These are phyloP conservation scores for Hygrophila difformis DNA, from an alignment of 257 asterid species.

Conservation along the genomic window DNA sequence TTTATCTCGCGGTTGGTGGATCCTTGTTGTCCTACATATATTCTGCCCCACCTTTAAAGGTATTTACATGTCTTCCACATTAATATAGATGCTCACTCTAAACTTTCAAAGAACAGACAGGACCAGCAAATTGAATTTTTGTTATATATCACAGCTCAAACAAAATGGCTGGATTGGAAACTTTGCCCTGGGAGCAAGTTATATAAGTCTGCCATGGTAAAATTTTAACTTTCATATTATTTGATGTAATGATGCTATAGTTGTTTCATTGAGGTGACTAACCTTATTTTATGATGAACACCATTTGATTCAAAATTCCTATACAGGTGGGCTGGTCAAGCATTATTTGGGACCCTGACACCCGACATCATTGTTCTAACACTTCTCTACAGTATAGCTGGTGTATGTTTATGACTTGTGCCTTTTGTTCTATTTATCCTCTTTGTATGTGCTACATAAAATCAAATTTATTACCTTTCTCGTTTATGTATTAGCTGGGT, in stretches of 20 bases:
- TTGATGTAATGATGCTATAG: too few species aligned
- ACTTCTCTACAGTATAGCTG: constrained; percentile 82
- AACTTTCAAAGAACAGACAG: not conserved
- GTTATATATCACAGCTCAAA: constrained; percentile 60
- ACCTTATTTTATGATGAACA: too few species aligned
- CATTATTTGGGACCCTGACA: constrained; percentile 87
- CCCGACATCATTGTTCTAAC: constrained; percentile 82
- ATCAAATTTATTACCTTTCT: not conserved
- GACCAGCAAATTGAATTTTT: constrained; percentile 3
- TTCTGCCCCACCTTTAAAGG: constrained; percentile 98
- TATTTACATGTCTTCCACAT: constrained; percentile 19
- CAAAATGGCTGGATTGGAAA: constrained; percentile 99
- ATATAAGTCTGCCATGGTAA: constrained; percentile 94
- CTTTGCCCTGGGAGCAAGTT: constrained; percentile 96
- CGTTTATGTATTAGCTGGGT: constrained; percentile 54
- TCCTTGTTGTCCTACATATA: constrained; percentile 90
- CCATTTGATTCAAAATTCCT: not conserved
- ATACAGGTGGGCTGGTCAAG: constrained; percentile 99
- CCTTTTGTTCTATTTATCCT: constrained; percentile 1
- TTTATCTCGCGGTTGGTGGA: constrained; percentile 93
- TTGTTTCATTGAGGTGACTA: too few species aligned
- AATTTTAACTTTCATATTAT: not conserved
- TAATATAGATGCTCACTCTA: constrained; percentile 9
- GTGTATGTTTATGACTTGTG: constrained; percentile 41
- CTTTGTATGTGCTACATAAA: constrained; percentile 7